Evolutionary conservation across 2,329 filamentous ascomycete species (phyloP).

Genomic region (Aspergillaceae sp.): DNA sequence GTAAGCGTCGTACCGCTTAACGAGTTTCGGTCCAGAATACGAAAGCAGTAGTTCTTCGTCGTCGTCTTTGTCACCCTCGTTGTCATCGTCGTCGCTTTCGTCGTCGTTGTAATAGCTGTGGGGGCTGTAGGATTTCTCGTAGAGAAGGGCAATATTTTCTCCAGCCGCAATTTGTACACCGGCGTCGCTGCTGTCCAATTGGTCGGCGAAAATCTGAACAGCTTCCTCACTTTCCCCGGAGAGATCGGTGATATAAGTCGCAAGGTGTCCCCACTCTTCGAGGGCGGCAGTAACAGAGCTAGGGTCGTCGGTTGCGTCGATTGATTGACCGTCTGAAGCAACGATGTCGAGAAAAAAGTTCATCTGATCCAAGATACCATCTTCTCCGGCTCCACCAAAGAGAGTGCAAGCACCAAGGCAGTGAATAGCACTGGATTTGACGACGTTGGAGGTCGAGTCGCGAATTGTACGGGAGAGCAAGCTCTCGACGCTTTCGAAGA

Average conservation of each 20-base stretch:
- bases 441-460: constrained; percentile 54
- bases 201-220: constrained; percentile 74
- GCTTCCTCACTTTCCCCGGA: constrained; percentile 62
- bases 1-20: constrained; percentile 61
- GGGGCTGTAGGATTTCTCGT: constrained; percentile 61
- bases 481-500: constrained; percentile 55
- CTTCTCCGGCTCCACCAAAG: constrained; percentile 64
- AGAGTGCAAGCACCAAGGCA: constrained; percentile 63
- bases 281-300: constrained; percentile 65
- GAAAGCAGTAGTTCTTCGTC: constrained; percentile 26
- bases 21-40: constrained; percentile 33
- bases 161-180: constrained; percentile 69
- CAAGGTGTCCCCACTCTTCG: constrained; percentile 70
- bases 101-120: constrained; percentile 49
- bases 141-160: constrained; percentile 72
- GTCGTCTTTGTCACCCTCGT: constrained; percentile 34
- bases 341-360: constrained; percentile 68
- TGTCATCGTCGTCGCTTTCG: constrained; percentile 37
- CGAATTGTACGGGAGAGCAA: constrained; percentile 56
- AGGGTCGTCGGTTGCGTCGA: constrained; percentile 63
- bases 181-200: constrained; percentile 66
- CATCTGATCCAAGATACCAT: constrained; percentile 63
- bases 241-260: constrained; percentile 67
- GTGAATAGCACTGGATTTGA: constrained; percentile 65
- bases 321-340: constrained; percentile 65